phyloP scores from a whole-genome alignment of 2,329 filamentous ascomycete species.

The Aspergillus terreus region DNA sequence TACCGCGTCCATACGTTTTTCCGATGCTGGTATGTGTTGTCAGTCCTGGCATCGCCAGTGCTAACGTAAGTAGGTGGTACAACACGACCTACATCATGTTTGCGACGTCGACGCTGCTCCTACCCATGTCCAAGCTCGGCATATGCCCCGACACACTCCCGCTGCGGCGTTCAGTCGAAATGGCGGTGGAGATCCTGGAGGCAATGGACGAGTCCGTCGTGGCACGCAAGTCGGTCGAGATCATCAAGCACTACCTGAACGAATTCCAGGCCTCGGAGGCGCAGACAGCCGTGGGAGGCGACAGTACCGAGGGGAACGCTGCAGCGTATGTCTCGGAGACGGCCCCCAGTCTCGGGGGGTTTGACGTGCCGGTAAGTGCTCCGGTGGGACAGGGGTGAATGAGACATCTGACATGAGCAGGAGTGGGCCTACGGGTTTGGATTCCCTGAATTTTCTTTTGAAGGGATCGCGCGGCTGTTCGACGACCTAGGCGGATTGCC shows the following conservation, averaged over 20 bases:
- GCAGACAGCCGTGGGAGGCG: constrained; percentile 5
- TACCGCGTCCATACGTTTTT: constrained; percentile 39
- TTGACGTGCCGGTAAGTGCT: constrained; percentile 26
- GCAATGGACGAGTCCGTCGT: constrained; percentile 42
- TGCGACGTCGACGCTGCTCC: constrained; percentile 36
- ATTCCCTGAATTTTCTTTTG: constrained; percentile 35
- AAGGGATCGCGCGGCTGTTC: constrained; percentile 33
- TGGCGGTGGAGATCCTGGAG: constrained; percentile 38
- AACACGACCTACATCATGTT: constrained; percentile 43
- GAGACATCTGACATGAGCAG: constrained; percentile 7
- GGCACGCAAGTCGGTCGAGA: constrained; percentile 36
- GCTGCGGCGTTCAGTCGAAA: constrained; percentile 30
- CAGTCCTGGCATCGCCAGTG: background rate
- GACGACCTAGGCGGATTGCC: constrained; percentile 30
- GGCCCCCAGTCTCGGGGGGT: constrained; percentile 11
- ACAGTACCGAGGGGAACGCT: constrained; percentile 4
- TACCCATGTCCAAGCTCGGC: constrained; percentile 30
- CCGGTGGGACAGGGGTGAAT: background rate
- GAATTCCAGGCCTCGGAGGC: constrained; percentile 23
- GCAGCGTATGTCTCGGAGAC: constrained; percentile 8
- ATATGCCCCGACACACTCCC: constrained; percentile 26
- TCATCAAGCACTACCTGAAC: constrained; percentile 30
- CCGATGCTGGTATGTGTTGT: constrained; percentile 36
- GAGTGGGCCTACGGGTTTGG: constrained; percentile 35
- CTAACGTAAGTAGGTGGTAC: constrained; percentile 34